A percentile compares a stretch with the other conserved stretches of the same genome.
Conservation (phyloP, 1,284 basidiomycete genomes). For the Malassezia dermatis region DNA sequence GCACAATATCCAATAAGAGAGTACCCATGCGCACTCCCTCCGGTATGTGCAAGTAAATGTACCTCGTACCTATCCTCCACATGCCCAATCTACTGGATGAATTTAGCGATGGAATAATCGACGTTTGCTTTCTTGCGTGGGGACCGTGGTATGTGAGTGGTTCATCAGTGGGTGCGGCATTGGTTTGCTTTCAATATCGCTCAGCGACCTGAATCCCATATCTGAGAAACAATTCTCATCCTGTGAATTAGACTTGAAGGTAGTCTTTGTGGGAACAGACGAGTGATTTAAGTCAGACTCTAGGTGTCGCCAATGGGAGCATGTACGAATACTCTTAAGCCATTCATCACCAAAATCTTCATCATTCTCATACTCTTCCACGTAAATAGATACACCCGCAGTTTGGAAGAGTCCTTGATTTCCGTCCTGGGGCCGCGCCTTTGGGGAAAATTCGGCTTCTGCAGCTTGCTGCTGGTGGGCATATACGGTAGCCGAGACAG, state of each 20-base stretch:
- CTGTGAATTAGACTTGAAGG: not conserved
- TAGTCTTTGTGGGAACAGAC: not conserved
- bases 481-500: constrained; percentile 27
- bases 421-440: not conserved
- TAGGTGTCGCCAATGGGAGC: constrained; percentile 26
- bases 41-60: not conserved
- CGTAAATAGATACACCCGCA: constrained; percentile 14
- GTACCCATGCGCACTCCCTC: not conserved
- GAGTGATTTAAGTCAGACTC: not conserved
- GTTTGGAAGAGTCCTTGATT: not conserved
- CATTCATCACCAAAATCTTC: constrained; percentile 49
- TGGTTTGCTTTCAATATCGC: not conserved
- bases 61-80: not conserved
- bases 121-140: constrained; percentile 33
- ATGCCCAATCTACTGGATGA: not conserved
- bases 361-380: constrained; percentile 41
- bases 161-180: constrained; percentile 23
- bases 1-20: not conserved
- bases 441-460: constrained; percentile 23
- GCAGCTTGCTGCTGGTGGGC: constrained; percentile 10
- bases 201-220: constrained; percentile 13
- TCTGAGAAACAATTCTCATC: constrained; percentile 15
- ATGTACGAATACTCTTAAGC: constrained; percentile 47
- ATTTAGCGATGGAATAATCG: not conserved
- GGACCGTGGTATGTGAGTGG: constrained; percentile 39